Evolutionary conservation across 164 flowering plant species (phyloP), one percentile per base, ranked within the genome.

Genomic region (Santalum album): DNA sequence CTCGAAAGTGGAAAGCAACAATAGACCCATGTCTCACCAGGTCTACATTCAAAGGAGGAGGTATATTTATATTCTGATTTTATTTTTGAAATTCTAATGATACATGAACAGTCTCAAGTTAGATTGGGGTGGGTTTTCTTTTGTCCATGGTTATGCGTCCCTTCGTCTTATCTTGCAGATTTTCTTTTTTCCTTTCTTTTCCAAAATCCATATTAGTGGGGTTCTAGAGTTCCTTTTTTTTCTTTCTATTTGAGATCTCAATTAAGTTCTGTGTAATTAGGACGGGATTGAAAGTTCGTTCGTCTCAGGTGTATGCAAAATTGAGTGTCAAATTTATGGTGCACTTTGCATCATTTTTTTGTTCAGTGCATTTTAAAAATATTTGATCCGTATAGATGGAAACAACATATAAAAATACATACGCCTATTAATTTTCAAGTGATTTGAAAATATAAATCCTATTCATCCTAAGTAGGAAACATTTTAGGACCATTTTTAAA

Each of bases 21-120:
- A 73, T 23, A 71, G 69, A 14, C 75, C 84, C 29, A 70, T 82
- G 71, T 76, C 92, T 56, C 96, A 87, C 62, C 75, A 79, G 65
- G 78, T 68, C 50, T 87, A 78, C 61, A 72, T 87, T 16, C 53
- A 69, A 12, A 72, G 62, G 59, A n/a, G n/a, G n/a, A 81, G 90
- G 96, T 55, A 26, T 51, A 7, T 9, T 29, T 29, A 9, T 29
- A 9, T 42, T 25, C 10, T 14, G 10, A 12, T 52, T 44, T 10
- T 36, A 18, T 54, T 38, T 4, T 18, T 14, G 27, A 29, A 29
- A 7, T 12, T 14, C 17, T n/a, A n/a, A n/a, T n/a, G n/a, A n/a
- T n/a, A n/a, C n/a, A 38, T 54, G 26, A 0, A 18, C 12, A 1
- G 18, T 21, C 42, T 29, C 35, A 10, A 29, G 35, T 7, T 38